Conservation (phyloP, 2,329 filamentous ascomycete genomes). For the Ophiostoma montium region DNA sequence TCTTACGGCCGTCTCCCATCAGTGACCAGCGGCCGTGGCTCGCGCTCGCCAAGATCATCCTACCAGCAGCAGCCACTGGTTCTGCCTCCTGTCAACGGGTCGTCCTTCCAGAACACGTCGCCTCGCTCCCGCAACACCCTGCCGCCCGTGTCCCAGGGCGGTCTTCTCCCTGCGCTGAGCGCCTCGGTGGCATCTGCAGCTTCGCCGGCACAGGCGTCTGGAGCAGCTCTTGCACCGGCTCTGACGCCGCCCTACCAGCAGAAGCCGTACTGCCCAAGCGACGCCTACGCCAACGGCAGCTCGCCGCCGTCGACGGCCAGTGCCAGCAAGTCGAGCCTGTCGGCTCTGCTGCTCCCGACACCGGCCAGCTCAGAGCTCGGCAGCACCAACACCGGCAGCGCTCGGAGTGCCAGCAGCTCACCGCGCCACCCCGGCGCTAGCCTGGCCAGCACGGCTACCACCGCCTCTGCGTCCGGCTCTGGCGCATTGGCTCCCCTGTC, state of each 20-base stretch:
- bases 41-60: constrained; percentile 7
- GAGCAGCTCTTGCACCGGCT: neutral
- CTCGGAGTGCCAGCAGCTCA: constrained; percentile 33
- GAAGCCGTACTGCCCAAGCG: constrained; percentile 16
- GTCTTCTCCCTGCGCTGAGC: constrained; percentile 3
- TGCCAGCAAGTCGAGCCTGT: constrained; percentile 30
- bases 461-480: neutral
- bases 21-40: neutral
- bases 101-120: constrained; percentile 4
- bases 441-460: neutral
- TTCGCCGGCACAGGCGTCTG: neutral
- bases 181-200: neutral
- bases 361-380: constrained; percentile 29
- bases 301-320: constrained; percentile 8
- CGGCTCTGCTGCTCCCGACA: constrained; percentile 35
- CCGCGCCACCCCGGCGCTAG: constrained; percentile 23
- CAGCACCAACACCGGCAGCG: constrained; percentile 23
- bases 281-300: constrained; percentile 12
- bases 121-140: constrained; percentile 6
- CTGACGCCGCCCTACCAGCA: constrained; percentile 16
- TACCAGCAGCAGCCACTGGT: constrained; percentile 9
- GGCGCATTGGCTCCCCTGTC: neutral
- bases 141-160: constrained; percentile 7
- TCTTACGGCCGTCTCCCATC: neutral
- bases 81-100: constrained; percentile 9